Base-by-base conservation (phyloP, 1,284 basidiomycete genomes). In the Cutaneotrichosporon arboriforme region DNA sequence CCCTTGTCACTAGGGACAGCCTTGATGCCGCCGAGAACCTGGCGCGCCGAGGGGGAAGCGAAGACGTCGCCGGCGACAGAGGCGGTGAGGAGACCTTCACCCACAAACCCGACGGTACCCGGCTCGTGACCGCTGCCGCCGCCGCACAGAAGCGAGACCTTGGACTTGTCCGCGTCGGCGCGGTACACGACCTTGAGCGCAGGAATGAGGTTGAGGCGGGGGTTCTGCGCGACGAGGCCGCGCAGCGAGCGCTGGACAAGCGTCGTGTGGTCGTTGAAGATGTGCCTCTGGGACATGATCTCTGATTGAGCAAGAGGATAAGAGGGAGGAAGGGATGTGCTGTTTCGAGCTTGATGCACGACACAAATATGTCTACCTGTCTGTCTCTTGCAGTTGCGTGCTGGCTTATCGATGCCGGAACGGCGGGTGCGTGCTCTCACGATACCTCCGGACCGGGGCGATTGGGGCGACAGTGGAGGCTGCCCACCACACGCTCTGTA, bases 61-160 rank as follows among this genome's bases (percentile, higher is more conserved):
- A 81, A 81, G 22, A 80, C 72, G 59, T 79, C 77, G n/a, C 77
- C 77, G 0, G 72, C 73, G 10, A 77, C 74, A 57, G 70, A 68
- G 4, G 76, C 77, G 13, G 69, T 68, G 35, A 79, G 64, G 59
- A 79, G 63, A 1, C 77, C 77, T 34, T 61, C 56, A 17, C 77
- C 77, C 8, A 77, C 73, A 44, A 74, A 69, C 22, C 76, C 69
- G 14, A 67, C 63, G 7, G 66, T 66, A 15, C 67, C 68, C 22
- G 76, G 77, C 65, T 79, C 77, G 61, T 78, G 77, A 14, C 77
- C 77, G 9, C 69, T 70, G 39, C 77, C 77, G 46, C 77, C 77
- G 18, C 77, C 77, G 48, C 70, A 74, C 53, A 79, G 73, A 45
- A 78, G 62, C 20, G 77, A 73, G 14, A 79, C 77, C 59, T 78